phyloP scores from a whole-genome alignment of 2,329 filamentous ascomycete species.

The Claviceps maximensis region DNA sequence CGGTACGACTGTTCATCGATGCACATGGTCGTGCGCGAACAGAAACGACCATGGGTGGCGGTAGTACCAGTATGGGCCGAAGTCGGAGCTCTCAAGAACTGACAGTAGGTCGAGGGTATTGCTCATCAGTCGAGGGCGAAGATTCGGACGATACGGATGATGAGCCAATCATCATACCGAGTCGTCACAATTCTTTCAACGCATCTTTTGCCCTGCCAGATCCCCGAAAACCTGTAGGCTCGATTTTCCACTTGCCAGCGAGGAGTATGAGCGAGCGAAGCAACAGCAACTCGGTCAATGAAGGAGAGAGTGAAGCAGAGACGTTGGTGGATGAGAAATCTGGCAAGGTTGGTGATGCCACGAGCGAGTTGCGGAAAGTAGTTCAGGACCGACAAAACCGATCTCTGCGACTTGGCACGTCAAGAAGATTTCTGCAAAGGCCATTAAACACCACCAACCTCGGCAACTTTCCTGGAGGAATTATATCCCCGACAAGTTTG shows the following conservation, averaged over 20 bases:
- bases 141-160: slow-evolving; percentile 50
- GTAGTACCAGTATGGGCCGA: slow-evolving; percentile 15
- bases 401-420: slow-evolving; percentile 17
- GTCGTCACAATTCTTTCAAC: slow-evolving; percentile 39
- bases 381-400: slow-evolving; percentile 37
- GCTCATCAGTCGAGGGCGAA: slow-evolving; percentile 30
- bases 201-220: slow-evolving; percentile 44
- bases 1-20: slow-evolving; percentile 51
- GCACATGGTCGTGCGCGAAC: slow-evolving; percentile 45
- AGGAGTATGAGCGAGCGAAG: slow-evolving; percentile 38
- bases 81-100: slow-evolving; percentile 18
- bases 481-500: slow-evolving; percentile 38
- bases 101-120: slow-evolving; percentile 23
- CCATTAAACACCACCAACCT: slow-evolving; percentile 21
- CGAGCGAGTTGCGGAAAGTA: slow-evolving; percentile 46
- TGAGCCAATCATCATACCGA: slow-evolving; percentile 52
- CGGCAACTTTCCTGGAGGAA: slow-evolving; percentile 21
- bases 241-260: slow-evolving; percentile 33
- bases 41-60: slow-evolving; percentile 33
- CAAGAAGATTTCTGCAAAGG: slow-evolving; percentile 21
- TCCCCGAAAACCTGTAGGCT: slow-evolving; percentile 34
- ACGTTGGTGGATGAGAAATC: slow-evolving; percentile 37
- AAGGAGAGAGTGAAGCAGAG: slow-evolving; percentile 45
- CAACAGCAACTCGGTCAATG: slow-evolving; percentile 26
- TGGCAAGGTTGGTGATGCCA: slow-evolving; percentile 38